These are phyloP conservation scores for Xylariomycetidae sp. DNA, from an alignment of 2,329 filamentous ascomycete species.

Conservation along the genomic window DNA sequence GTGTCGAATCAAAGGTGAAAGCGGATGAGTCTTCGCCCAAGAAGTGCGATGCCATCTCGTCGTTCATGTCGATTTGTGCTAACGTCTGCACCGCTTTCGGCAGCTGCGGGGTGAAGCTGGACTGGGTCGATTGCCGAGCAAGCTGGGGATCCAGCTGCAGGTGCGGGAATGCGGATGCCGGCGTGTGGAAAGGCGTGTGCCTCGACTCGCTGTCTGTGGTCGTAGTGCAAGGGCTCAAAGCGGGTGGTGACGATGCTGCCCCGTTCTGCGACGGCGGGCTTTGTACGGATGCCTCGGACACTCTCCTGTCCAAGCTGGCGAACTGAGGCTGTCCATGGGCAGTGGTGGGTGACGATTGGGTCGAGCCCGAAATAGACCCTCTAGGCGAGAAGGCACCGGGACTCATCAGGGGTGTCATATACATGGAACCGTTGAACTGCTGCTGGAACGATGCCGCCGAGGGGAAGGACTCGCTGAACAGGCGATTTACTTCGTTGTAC, in stretches of 20 bases:
- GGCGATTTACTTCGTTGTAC: constrained; percentile 40
- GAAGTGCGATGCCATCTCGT: constrained; percentile 23
- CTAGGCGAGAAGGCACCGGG: constrained; percentile 11
- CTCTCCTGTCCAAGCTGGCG: constrained; percentile 7
- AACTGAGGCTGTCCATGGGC: constrained; percentile 12
- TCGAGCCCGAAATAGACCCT: constrained; percentile 3
- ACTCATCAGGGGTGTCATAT: constrained; percentile 20
- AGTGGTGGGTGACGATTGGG: constrained; percentile 10
- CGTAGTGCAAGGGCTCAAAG: constrained; percentile 19
- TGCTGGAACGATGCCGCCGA: constrained; percentile 27
- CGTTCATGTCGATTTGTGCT: constrained; percentile 26
- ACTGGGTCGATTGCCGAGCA: constrained; percentile 26
- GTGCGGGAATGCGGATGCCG: constrained; percentile 17
- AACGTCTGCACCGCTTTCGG: constrained; percentile 38
- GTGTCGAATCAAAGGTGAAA: too few relatives aligned
- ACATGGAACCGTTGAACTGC: constrained; percentile 21
- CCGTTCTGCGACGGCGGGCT: constrained; percentile 9
- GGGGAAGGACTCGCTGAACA: constrained; percentile 43
- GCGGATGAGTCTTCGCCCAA: constrained; percentile 16
- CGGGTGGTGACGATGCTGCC: constrained; percentile 19
- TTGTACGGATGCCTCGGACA: constrained; percentile 9
- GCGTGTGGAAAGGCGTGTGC: constrained; percentile 20
- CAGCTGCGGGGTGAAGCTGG: constrained; percentile 36
- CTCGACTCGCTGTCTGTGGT: constrained; percentile 16
- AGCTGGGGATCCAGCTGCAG: constrained; percentile 21